A percentile compares a stretch with the other conserved stretches of the same genome.
These are phyloP conservation scores for Aspergillus biplanus DNA, from an alignment of 495 filamentous ascomycete species.

Conservation along the genomic window DNA sequence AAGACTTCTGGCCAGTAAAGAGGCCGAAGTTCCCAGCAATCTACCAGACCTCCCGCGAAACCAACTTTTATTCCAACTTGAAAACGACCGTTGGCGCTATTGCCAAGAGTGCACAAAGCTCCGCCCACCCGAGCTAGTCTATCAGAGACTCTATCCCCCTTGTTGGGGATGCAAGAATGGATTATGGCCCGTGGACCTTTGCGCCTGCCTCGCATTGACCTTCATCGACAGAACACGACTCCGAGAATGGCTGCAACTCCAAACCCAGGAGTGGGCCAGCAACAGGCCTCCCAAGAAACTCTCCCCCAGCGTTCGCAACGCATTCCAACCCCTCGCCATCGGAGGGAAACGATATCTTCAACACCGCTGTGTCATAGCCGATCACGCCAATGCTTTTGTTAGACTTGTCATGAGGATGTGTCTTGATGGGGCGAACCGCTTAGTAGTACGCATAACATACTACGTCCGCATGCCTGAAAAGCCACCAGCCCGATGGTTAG, in stretches of 20 bases:
- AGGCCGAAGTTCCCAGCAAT: neutral
- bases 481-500: too few relatives aligned
- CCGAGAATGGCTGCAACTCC: neutral
- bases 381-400: too few relatives aligned
- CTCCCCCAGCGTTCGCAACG: neutral
- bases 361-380: too few relatives aligned
- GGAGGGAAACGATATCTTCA: too few relatives aligned
- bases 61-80: constrained; percentile 13
- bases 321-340: too few relatives aligned
- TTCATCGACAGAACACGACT: constrained; percentile 5
- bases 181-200: constrained; percentile 30
- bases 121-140: constrained; percentile 10
- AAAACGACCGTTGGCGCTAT: constrained; percentile 17
- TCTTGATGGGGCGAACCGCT: too few relatives aligned
- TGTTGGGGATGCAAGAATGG: neutral
- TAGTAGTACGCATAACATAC: too few relatives aligned
- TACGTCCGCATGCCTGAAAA: too few relatives aligned
- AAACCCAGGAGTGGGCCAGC: neutral
- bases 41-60: constrained; percentile 3
- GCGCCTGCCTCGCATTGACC: constrained; percentile 23
- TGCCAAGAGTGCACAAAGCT: constrained; percentile 16
- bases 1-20: neutral
- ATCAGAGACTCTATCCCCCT: neutral
- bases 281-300: neutral
- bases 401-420: too few relatives aligned